Conservation (phyloP, 345 rosid genomes). For the Brassica incana region DNA sequence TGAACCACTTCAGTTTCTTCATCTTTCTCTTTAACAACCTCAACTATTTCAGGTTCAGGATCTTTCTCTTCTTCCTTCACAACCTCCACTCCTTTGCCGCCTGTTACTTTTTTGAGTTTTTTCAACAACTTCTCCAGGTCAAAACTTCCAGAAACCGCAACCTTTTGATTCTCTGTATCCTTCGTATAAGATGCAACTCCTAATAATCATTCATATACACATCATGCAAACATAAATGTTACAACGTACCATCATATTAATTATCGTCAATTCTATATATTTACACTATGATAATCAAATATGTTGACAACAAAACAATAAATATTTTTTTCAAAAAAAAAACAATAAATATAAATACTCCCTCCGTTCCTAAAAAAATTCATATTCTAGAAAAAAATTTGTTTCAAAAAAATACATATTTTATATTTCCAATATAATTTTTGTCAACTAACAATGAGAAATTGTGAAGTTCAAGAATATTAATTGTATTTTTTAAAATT, state of each 20-base stretch:
- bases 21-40: not conserved
- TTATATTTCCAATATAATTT: no score
- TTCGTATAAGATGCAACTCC: conserved; percentile 60
- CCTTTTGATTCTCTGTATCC: conserved; percentile 53
- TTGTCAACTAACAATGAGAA: no score
- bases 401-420: no score
- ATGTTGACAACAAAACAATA: not conserved
- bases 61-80: conserved; percentile 15
- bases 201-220: conserved; percentile 18
- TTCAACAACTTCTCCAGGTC: conserved; percentile 54
- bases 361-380: no score
- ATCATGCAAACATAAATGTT: not conserved
- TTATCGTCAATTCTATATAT: not conserved
- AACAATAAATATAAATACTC: not conserved
- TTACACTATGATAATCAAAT: not conserved
- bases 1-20: not conserved
- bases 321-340: not conserved
- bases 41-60: conserved; percentile 14
- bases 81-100: conserved; percentile 52
- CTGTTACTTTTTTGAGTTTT: conserved; percentile 56
- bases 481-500: no score
- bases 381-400: no score
- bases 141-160: conserved; percentile 52
- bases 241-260: not conserved
- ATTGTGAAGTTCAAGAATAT: no score